Percentiles rank a stretch among this genome's conserved stretches.
Conservation (phyloP, 2,329 filamentous ascomycete genomes). For the Hypoxylon sp. region DNA sequence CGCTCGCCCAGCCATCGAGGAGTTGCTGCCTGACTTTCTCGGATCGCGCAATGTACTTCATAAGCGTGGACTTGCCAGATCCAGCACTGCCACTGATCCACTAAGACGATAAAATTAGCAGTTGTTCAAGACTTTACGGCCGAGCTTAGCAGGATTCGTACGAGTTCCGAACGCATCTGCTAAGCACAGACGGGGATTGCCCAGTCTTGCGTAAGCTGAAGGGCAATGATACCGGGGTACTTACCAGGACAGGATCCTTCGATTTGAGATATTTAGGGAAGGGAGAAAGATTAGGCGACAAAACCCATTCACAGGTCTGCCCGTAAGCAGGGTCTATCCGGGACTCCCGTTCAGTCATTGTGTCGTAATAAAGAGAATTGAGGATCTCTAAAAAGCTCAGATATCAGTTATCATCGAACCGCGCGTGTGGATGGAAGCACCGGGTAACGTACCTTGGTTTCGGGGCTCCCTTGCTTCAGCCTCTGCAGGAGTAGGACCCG, state of each 20-base stretch:
- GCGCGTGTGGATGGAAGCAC: background rate
- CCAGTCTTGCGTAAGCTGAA: background rate
- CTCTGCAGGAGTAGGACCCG: constrained; percentile 48
- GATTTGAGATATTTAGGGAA: constrained; percentile 46
- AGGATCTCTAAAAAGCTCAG: constrained; percentile 49
- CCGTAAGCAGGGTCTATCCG: constrained; percentile 57
- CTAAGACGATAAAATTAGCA: constrained; percentile 31
- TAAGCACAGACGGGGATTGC: background rate
- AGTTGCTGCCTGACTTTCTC: constrained; percentile 50
- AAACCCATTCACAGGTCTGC: constrained; percentile 63
- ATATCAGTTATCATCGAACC: constrained; percentile 15
- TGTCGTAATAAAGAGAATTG: constrained; percentile 52
- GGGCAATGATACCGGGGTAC: constrained; percentile 12
- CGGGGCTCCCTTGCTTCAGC: constrained; percentile 50
- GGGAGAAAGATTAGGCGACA: constrained; percentile 50
- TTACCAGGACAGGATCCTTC: constrained; percentile 47
- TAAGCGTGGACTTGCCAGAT: constrained; percentile 64
- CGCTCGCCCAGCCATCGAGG: constrained; percentile 54
- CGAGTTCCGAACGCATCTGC: background rate
- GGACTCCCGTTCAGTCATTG: constrained; percentile 53
- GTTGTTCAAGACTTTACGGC: background rate
- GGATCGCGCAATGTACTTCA: constrained; percentile 59
- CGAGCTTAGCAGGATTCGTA: background rate
- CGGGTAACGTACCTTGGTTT: constrained; percentile 51
- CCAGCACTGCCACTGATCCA: constrained; percentile 63